phyloP scores from a whole-genome alignment of 768 basidiomycete genomes.

The Rhizopogon vesiculosus region DNA sequence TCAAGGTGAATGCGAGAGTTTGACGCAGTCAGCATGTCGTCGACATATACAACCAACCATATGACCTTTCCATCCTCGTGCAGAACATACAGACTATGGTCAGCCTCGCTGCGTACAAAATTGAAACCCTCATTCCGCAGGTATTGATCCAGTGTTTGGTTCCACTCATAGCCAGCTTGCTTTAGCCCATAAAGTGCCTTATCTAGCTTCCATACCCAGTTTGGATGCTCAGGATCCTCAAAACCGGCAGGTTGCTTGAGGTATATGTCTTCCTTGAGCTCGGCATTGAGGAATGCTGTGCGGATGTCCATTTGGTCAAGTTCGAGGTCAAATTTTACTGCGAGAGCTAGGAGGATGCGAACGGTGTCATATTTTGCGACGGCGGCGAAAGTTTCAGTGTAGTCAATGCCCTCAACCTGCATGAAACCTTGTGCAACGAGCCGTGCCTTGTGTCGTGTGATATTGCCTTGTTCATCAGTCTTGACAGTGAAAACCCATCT shows the following conservation, averaged over 20 bases:
- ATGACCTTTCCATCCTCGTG: conserved; percentile 5
- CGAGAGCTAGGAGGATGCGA: conserved; percentile 18
- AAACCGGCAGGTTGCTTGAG: too few relatives aligned
- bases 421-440: conserved; percentile 33
- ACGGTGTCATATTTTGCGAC: conserved; percentile 4
- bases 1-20: background rate
- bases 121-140: too few relatives aligned
- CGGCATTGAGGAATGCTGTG: too few relatives aligned
- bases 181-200: conserved; percentile 2
- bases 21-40: conserved; percentile 13
- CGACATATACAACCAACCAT: conserved; percentile 24
- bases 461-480: too few relatives aligned
- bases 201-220: too few relatives aligned
- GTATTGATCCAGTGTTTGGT: conserved; percentile 4
- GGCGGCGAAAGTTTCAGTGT: conserved; percentile 17
- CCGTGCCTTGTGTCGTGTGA: conserved; percentile 8
- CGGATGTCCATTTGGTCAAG: conserved; percentile 19
- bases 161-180: conserved; percentile 3
- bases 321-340: conserved; percentile 11
- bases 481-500: conserved; percentile 28
- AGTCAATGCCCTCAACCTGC: conserved; percentile 29
- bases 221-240: too few relatives aligned
- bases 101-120: background rate
- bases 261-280: too few relatives aligned
- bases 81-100: conserved; percentile 21